phyloP scores from a whole-genome alignment of 345 rosid species.

The Carallia pectinifolia region DNA sequence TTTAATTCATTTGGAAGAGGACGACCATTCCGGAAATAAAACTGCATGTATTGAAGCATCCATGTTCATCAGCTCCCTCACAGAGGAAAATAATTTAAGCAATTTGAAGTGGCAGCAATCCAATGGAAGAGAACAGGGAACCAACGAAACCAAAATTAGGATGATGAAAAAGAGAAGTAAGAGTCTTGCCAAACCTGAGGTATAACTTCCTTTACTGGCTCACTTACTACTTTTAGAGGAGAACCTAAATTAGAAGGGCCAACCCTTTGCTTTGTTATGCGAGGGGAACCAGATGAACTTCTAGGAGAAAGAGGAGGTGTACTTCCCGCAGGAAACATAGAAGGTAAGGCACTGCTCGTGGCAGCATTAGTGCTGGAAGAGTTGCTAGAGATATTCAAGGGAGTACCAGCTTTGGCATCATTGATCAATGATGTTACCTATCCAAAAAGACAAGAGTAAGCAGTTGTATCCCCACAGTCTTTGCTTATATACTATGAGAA shows the following conservation, averaged over 20 bases:
- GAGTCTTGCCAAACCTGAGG: slow-evolving; percentile 69
- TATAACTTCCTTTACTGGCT: slow-evolving; percentile 75
- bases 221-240: slow-evolving; percentile 75
- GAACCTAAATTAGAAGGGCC: slow-evolving; percentile 88
- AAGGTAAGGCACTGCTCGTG: slow-evolving; percentile 66
- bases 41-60: slow-evolving; percentile 46
- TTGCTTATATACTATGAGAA: background rate
- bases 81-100: slow-evolving; percentile 1
- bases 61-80: slow-evolving; percentile 2
- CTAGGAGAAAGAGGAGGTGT: slow-evolving; percentile 98
- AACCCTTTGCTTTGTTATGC: slow-evolving; percentile 65
- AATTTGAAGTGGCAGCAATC: background rate
- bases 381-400: slow-evolving; percentile 67
- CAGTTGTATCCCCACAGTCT: slow-evolving; percentile 2
- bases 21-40: slow-evolving; percentile 77
- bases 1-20: slow-evolving; percentile 69
- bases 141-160: background rate
- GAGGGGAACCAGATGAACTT: slow-evolving; percentile 85
- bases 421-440: slow-evolving; percentile 72
- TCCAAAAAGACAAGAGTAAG: slow-evolving; percentile 10
- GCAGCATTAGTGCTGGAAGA: slow-evolving; percentile 55
- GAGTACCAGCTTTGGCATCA: slow-evolving; percentile 77
- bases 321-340: slow-evolving; percentile 93
- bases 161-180: background rate
- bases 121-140: slow-evolving; percentile 3